phyloP scores from a whole-genome alignment of 768 basidiomycete genomes.

The Russula abietina region DNA sequence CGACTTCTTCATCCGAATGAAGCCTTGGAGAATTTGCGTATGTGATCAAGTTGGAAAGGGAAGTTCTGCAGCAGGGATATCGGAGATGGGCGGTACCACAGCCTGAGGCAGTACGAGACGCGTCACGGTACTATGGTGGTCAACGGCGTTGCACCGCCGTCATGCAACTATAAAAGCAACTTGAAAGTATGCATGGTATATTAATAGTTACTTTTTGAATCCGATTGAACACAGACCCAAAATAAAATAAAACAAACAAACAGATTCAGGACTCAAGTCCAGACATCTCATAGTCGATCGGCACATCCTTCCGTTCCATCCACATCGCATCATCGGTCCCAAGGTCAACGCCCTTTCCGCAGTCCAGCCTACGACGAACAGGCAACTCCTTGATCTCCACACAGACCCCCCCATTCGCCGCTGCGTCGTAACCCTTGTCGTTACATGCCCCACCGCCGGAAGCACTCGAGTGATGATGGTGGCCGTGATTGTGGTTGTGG shows the following conservation, averaged over 20 bases:
- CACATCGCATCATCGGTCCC: constrained; percentile 57
- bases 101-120: too few relatives aligned
- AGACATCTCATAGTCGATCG: constrained; percentile 67
- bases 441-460: neutral
- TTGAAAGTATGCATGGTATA: too few relatives aligned
- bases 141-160: too few relatives aligned
- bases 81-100: too few relatives aligned
- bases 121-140: too few relatives aligned
- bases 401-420: constrained; percentile 17
- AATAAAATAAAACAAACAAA: neutral
- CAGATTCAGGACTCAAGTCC: constrained; percentile 35
- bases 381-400: constrained; percentile 59
- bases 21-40: too few relatives aligned
- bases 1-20: too few relatives aligned
- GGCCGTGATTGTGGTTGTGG: neutral
- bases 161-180: too few relatives aligned
- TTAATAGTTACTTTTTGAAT: too few relatives aligned
- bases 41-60: too few relatives aligned
- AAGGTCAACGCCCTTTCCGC: constrained; percentile 60
- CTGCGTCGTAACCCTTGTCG: constrained; percentile 18
- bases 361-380: constrained; percentile 50
- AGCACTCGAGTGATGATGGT: neutral
- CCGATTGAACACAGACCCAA: neutral
- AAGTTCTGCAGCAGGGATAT: too few relatives aligned
- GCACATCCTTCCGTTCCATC: constrained; percentile 69